phyloP scores from a whole-genome alignment of 495 filamentous ascomycete genomes.

The Patellaria atrata region DNA sequence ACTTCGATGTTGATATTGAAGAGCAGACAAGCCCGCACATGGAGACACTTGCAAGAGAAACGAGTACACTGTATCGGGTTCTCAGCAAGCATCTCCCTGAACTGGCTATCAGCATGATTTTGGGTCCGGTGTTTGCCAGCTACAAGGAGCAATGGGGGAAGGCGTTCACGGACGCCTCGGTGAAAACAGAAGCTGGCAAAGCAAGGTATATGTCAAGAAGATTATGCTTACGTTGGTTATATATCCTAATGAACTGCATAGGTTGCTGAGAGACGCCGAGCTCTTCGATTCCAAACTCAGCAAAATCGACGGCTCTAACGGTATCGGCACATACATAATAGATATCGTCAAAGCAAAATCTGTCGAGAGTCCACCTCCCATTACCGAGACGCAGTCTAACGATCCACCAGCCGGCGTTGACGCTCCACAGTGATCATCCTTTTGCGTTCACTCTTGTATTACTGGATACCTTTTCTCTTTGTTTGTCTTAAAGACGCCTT shows the following conservation, averaged over 20 bases:
- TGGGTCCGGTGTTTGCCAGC: conserved; percentile 74
- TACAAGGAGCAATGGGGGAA: conserved; percentile 74
- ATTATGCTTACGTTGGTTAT: neutral
- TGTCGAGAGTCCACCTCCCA: conserved; percentile 1
- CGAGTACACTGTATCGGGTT: conserved; percentile 72
- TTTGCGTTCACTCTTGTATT: too few relatives aligned
- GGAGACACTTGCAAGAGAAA: conserved; percentile 84
- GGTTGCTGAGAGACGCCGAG: conserved; percentile 68
- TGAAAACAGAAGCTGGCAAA: conserved; percentile 52
- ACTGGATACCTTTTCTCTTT: too few relatives aligned
- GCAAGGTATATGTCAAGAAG: conserved; percentile 61
- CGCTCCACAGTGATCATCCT: too few relatives aligned
- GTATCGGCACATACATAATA: conserved; percentile 51
- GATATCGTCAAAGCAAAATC: conserved; percentile 51
- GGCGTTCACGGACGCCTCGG: conserved; percentile 51
- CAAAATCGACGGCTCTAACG: conserved; percentile 67
- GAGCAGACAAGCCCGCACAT: conserved; percentile 55
- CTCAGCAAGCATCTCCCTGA: conserved; percentile 74
- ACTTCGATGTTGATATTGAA: conserved; percentile 48
- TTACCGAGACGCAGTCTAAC: too few relatives aligned
- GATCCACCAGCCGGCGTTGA: too few relatives aligned
- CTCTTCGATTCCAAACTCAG: conserved; percentile 58
- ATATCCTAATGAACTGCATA: conserved; percentile 22
- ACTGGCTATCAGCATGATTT: conserved; percentile 66
- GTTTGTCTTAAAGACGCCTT: too few relatives aligned